These are phyloP conservation scores for Eucalyptus curtisii DNA, from an alignment of 345 rosid genomes.

Conservation along the genomic window DNA sequence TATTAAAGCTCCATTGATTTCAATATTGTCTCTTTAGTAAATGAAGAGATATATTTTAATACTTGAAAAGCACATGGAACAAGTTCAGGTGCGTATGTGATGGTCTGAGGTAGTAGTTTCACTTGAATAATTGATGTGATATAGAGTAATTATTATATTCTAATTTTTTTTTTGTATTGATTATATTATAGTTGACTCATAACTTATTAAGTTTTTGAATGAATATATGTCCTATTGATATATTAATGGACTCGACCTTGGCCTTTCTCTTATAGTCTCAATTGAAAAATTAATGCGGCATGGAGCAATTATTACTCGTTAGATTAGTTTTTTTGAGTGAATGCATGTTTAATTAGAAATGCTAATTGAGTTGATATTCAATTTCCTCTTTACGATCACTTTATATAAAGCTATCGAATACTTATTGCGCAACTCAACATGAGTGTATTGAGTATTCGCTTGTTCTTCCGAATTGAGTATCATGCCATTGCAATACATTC, in stretches of 20 bases:
- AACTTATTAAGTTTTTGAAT: background rate
- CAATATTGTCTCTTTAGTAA: background rate
- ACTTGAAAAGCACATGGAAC: background rate
- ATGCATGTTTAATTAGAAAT: background rate
- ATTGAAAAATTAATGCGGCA: background rate
- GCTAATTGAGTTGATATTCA: background rate
- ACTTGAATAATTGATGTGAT: background rate
- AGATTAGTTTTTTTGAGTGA: background rate
- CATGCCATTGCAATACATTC: background rate
- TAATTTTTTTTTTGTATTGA: background rate
- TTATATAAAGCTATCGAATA: background rate
- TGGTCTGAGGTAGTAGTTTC: background rate
- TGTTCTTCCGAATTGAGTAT: background rate
- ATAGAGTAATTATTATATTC: background rate
- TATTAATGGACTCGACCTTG: background rate
- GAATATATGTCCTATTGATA: background rate
- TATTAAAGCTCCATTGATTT: background rate
- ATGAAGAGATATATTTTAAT: background rate
- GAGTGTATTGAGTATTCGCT: background rate
- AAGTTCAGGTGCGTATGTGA: background rate
- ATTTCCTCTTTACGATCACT: background rate
- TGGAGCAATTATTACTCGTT: background rate
- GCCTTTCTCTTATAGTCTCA: background rate
- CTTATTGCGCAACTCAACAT: background rate
- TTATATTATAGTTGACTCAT: background rate